Evolutionary conservation across 805 yeast genomes (phyloP), one percentile per base, ranked within the genome.

Genomic region (Sugiyamaella valdiviana): DNA sequence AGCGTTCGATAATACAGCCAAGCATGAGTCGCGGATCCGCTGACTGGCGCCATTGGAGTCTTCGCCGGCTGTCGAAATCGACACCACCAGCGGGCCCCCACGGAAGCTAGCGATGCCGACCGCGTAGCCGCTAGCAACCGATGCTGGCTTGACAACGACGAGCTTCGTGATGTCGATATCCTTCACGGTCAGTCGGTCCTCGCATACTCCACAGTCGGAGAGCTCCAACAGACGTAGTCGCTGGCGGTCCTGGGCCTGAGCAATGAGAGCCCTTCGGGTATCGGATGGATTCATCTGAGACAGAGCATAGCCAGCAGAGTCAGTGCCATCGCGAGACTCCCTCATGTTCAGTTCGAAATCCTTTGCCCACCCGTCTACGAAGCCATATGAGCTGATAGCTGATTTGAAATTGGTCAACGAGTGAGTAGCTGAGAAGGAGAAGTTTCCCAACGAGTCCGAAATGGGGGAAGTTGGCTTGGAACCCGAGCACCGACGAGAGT

Each of bases 321-420:
- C 44, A 7, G 26, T 20, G n/a, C 36, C 44, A 3, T 41, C 44
- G 2, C 26, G 44, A 7, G 26, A 32, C n/a, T 29, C 44, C 6
- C 24, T 14, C 21, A 19, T 41, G 21, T 41, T 41, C 20, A 23
- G 24, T 21, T 29, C 44, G n/a, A 23, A 41, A n/a, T 45, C 42
- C 20, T 37, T 36, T 6, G 52, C 49, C 52, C 52, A 49, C 21
- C 26, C 22, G 21, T 49, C 46, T 26, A 40, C 39, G 20, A 35
- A 45, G 21, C 23, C 20, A 36, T 36, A 26, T 21, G 24, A 20
- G 14, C 39, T 17, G 14, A 45, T 21, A 39, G 44, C 22, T 2
- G 38, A n/a, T 6, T 35, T 15, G 38, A 26, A 45, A 39, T 26
- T 29, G 21, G 9, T 17, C 12, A 45, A 21, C 19, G 44, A 24